These are phyloP conservation scores for Globisporangium apiculatum DNA, from an alignment of 352 stramenopile species.

Conservation along the genomic window DNA sequence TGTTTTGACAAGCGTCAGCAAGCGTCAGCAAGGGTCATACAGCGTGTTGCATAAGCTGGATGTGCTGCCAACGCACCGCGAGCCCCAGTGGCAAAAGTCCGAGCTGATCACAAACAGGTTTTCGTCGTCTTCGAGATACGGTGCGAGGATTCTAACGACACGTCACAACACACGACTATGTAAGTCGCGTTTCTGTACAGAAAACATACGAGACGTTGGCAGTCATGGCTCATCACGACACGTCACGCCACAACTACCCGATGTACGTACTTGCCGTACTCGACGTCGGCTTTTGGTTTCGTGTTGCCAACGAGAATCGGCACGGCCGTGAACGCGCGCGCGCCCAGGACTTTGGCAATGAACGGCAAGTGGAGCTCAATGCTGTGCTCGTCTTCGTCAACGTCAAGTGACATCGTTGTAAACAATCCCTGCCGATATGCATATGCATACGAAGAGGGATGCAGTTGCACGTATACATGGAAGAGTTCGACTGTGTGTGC, in stretches of 20 bases:
- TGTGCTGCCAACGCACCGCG: constrained; percentile 23
- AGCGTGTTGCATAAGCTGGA: not conserved
- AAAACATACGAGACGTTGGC: too few relatives aligned
- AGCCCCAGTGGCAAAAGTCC: constrained; percentile 97
- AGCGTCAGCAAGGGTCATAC: not conserved
- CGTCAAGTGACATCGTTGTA: constrained; percentile 65
- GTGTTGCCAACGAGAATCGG: constrained; percentile 95
- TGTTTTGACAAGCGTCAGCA: not conserved
- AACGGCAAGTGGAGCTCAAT: constrained; percentile 98
- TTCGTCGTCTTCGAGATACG: constrained; percentile 87
- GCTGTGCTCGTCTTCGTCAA: constrained; percentile 95
- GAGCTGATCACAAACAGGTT: constrained; percentile 96
- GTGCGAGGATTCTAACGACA: constrained; percentile 72
- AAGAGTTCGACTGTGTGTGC: not conserved
- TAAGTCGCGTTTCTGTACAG: too few relatives aligned
- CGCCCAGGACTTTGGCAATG: constrained; percentile 84
- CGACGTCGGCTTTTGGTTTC: constrained; percentile 69
- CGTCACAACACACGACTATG: not conserved
- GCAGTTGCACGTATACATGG: too few relatives aligned
- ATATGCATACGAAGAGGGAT: too few relatives aligned
- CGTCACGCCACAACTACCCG: too few relatives aligned
- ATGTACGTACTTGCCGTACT: constrained; percentile 74
- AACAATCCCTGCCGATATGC: constrained; percentile 48
- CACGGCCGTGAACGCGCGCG: constrained; percentile 83
- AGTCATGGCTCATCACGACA: not conserved